phyloP scores from a whole-genome alignment of 805 yeast species.

The Cyberlindnera lachancei region DNA sequence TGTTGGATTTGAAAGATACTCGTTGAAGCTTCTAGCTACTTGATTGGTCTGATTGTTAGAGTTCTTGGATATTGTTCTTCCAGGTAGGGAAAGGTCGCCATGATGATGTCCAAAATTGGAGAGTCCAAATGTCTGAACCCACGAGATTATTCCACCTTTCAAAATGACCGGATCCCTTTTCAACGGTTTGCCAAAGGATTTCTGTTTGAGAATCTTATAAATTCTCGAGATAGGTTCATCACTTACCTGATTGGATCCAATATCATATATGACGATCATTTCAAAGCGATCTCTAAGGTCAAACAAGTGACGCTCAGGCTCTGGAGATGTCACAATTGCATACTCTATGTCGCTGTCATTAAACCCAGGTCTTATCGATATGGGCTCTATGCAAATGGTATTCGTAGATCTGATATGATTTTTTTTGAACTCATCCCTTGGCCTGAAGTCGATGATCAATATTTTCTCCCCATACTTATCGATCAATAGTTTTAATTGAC shows the following conservation, averaged over 20 bases:
- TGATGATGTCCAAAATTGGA: constrained; percentile 15
- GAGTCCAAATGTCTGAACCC: constrained; percentile 25
- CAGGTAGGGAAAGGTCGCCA: constrained; percentile 13
- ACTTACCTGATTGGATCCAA: constrained; percentile 2
- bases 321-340: constrained; percentile 50
- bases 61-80: constrained; percentile 8
- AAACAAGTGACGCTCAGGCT: constrained; percentile 47
- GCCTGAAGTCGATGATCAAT: constrained; percentile 68
- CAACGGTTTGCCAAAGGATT: constrained; percentile 29
- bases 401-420: constrained; percentile 57
- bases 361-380: constrained; percentile 40
- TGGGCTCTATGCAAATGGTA: constrained; percentile 72
- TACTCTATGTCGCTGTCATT: constrained; percentile 63
- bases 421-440: constrained; percentile 48
- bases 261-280: constrained; percentile 49
- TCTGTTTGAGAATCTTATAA: constrained; percentile 25
- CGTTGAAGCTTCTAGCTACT: constrained; percentile 10
- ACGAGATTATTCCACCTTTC: constrained; percentile 48
- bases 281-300: constrained; percentile 47
- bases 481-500: constrained; percentile 8
- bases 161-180: constrained; percentile 38
- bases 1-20: constrained; percentile 13
- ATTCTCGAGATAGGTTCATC: constrained; percentile 6
- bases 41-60: constrained; percentile 1
- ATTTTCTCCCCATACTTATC: constrained; percentile 21